Percentiles rank a stretch among this genome's conserved stretches.
Evolutionary conservation across 2,329 filamentous ascomycete species (phyloP).

Genomic region (Podosphaera aphanis): DNA sequence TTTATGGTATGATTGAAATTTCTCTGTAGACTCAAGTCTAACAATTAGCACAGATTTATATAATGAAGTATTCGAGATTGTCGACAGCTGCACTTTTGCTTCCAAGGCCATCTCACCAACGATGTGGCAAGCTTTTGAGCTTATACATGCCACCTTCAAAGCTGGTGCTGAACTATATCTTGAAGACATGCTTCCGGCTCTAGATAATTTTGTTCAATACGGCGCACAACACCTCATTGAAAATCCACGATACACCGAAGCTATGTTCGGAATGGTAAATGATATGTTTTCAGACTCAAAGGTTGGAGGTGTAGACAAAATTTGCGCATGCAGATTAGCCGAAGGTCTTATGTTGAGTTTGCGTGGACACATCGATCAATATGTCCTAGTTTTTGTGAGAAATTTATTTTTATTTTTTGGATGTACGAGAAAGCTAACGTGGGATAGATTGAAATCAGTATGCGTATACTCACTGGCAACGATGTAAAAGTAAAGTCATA

Average conservation of each 20-base stretch:
- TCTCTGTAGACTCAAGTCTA: conserved; percentile 4
- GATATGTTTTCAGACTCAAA: conserved; percentile 88
- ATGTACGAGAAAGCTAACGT: conserved; percentile 4
- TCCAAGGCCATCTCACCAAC: conserved; percentile 86
- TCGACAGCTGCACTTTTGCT: conserved; percentile 96
- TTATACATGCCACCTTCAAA: conserved; percentile 94
- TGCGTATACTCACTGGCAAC: conserved; percentile 52
- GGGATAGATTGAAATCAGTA: conserved; percentile 47
- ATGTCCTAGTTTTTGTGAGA: conserved; percentile 51
- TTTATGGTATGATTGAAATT: conserved; percentile 42
- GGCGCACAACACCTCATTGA: conserved; percentile 59
- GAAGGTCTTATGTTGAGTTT: conserved; percentile 95
- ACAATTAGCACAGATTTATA: conserved; percentile 43
- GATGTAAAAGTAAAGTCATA: conserved; percentile 81
- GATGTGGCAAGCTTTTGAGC: conserved; percentile 97
- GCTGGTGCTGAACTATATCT: conserved; percentile 89
- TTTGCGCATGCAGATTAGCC: conserved; percentile 91
- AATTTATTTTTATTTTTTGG: neutral
- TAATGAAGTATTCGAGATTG: conserved; percentile 97
- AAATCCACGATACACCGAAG: conserved; percentile 68
- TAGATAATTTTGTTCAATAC: conserved; percentile 95
- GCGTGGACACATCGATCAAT: conserved; percentile 66
- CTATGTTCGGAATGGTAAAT: conserved; percentile 78
- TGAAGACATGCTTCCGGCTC: conserved; percentile 92
- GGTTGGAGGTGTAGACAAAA: conserved; percentile 78